Evolutionary conservation across 495 filamentous ascomycete species (phyloP).

Genomic region (Penicillium simplicissimum): DNA sequence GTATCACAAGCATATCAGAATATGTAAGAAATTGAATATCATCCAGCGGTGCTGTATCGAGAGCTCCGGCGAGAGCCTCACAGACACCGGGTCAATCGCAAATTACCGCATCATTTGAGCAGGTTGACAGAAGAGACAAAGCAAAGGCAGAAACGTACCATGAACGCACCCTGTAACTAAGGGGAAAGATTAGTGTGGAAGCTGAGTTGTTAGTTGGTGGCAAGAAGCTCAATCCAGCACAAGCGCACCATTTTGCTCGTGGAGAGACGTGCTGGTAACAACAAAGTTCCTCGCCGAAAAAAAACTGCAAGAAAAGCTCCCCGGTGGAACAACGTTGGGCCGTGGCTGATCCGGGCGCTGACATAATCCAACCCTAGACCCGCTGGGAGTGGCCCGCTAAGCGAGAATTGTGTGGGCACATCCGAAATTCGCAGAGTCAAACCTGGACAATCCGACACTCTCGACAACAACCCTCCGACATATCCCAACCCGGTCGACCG

Average conservation of each 20-base stretch:
- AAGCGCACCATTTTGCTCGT: conserved; percentile 20
- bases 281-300: conserved; percentile 15
- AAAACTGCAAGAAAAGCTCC: conserved; percentile 26
- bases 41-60: conserved; percentile 70
- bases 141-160: conserved; percentile 29
- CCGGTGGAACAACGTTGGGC: conserved; percentile 18
- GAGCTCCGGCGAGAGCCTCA: conserved; percentile 82
- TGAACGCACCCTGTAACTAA: conserved; percentile 13
- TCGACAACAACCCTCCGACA: conserved; percentile 49
- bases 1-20: conserved; percentile 63
- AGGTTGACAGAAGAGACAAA: conserved; percentile 6
- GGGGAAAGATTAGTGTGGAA: conserved; percentile 3
- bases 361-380: conserved; percentile 44
- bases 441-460: conserved; percentile 48
- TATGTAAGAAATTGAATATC: conserved; percentile 99
- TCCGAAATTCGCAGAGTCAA: conserved; percentile 48
- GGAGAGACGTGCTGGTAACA: conserved; percentile 8
- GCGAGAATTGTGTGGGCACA: conserved; percentile 40
- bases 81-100: conserved; percentile 86
- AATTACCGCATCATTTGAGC: conserved; percentile 90
- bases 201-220: background rate
- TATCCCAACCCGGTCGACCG: conserved; percentile 49
- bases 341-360: conserved; percentile 20
- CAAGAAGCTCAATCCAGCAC: background rate
- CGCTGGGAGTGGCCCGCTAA: conserved; percentile 33